These are phyloP conservation scores for Dioszegia aurantiaca DNA, from an alignment of 768 basidiomycete genomes.

Conservation along the genomic window DNA sequence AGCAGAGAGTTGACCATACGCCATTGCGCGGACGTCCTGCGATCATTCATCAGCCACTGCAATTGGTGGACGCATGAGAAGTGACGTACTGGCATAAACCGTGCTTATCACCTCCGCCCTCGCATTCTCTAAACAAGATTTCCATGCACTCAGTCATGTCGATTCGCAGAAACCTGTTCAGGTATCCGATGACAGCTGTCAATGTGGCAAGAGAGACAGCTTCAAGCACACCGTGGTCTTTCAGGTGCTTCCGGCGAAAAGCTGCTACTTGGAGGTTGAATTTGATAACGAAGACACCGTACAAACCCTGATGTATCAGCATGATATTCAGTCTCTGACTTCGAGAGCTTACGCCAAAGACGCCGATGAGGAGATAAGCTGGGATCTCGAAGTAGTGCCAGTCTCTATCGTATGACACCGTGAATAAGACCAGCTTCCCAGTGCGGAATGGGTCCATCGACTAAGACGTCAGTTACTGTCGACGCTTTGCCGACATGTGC, in stretches of 20 bases:
- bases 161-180: slow-evolving; percentile 87
- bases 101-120: slow-evolving; percentile 84
- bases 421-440: slow-evolving; percentile 95
- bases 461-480: slow-evolving; percentile 53
- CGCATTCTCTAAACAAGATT: slow-evolving; percentile 92
- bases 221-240: slow-evolving; percentile 78
- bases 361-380: slow-evolving; percentile 88
- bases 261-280: slow-evolving; percentile 94
- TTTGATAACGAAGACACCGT: slow-evolving; percentile 94
- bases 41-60: not conserved
- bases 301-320: slow-evolving; percentile 68
- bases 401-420: slow-evolving; percentile 92
- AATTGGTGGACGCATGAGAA: not conserved
- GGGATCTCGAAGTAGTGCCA: slow-evolving; percentile 99
- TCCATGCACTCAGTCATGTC: slow-evolving; percentile 98
- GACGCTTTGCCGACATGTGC: not conserved
- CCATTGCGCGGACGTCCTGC: slow-evolving; percentile 86
- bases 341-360: slow-evolving; percentile 74
- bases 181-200: slow-evolving; percentile 88
- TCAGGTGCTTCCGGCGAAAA: slow-evolving; percentile 86
- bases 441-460: slow-evolving; percentile 98
- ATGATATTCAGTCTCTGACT: not conserved
- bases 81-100: slow-evolving; percentile 87
- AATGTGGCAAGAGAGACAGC: slow-evolving; percentile 80
- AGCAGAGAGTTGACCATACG: slow-evolving; percentile 87